Base-by-base conservation (phyloP, 1,284 basidiomycete species). In the Malassezia equina region DNA sequence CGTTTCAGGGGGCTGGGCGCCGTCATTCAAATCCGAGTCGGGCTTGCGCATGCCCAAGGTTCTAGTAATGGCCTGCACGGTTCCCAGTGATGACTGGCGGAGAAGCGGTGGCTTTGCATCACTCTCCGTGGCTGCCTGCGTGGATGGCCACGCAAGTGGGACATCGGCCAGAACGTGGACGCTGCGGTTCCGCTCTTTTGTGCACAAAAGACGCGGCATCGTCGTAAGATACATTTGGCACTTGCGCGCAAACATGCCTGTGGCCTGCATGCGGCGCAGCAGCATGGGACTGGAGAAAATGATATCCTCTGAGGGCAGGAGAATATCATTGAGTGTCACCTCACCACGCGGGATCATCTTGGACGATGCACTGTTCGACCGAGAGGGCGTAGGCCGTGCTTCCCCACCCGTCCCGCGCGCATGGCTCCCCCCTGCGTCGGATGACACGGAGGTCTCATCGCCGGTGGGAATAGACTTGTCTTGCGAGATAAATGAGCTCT, bases 181-280 rank as follows among this genome's bases (percentile, higher is more conserved):
- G 32, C 62, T 64, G 7, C 61, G 61, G 4, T 62, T 64, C 2
- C 61, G 60, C 46, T 80, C 79, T 60, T 79, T 79, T 64, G 79
- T 76, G 51, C 77, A 78, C 8, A 80, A 67, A n/a, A 81, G 66
- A 6, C 80, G 71, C 4, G 79, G 79, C 47, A 78, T 77, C 60
- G 78, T 78, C 15, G 80, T 81, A 2, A 81, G 64, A 27, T 80
- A 72, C 36, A 81, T 69, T 40, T 77, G 76, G 4, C 78, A 75
- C 33, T 78, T 77, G 63, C 65, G 78, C 49, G 58, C 77, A 55
- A 68, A 78, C 55, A 68, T 67, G 40, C 64, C 62, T 1, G 65
- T 64, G 2, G 66, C 46, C 1, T 67, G 69, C 9, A 65, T 63
- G 53, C 61, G 64, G n/a, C 60, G 58, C 8, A 68, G 64, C n/a